Conservation (phyloP, 176 grass and related monocot genomes). For the Raddia distichophylla region DNA sequence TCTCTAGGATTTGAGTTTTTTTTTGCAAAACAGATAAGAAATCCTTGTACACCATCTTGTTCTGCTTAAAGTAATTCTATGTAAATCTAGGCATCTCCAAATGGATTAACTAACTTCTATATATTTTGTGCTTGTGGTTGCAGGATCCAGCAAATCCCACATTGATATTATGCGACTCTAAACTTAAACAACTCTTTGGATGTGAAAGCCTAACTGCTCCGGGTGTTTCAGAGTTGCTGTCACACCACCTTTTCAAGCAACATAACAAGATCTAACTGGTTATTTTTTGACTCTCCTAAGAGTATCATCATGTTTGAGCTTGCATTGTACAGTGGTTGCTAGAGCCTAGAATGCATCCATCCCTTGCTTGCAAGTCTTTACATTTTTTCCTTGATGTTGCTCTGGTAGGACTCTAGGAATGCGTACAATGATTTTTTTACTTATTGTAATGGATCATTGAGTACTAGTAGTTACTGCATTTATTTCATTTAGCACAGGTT, state of each 20-base stretch:
- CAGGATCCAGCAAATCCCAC: conserved; percentile 78
- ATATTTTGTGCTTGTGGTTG: conserved; percentile 20
- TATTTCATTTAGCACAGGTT: conserved; percentile 17
- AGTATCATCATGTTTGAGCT: conserved; percentile 5
- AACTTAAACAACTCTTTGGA: conserved; percentile 88
- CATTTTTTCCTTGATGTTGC: conserved; percentile 12
- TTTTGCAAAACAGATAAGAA: conserved; percentile 1
- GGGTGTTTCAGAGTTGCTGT: conserved; percentile 73
- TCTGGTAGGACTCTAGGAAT: background rate
- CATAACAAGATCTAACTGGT: conserved; percentile 73
- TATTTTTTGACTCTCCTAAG: conserved; percentile 38
- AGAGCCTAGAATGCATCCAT: background rate
- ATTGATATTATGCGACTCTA: conserved; percentile 73
- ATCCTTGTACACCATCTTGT: conserved; percentile 3
- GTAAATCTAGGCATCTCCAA: background rate
- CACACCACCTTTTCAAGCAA: conserved; percentile 64
- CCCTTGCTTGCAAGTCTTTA: background rate
- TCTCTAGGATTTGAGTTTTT: conserved; percentile 23
- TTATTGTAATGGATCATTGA: background rate
- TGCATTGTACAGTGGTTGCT: background rate
- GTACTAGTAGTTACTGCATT: background rate
- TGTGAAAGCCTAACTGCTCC: conserved; percentile 74
- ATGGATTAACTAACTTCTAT: background rate
- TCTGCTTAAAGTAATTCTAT: background rate
- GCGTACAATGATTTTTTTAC: background rate